These are phyloP conservation scores for Aspergillus baeticus DNA, from an alignment of 495 filamentous ascomycete species.

Conservation along the genomic window DNA sequence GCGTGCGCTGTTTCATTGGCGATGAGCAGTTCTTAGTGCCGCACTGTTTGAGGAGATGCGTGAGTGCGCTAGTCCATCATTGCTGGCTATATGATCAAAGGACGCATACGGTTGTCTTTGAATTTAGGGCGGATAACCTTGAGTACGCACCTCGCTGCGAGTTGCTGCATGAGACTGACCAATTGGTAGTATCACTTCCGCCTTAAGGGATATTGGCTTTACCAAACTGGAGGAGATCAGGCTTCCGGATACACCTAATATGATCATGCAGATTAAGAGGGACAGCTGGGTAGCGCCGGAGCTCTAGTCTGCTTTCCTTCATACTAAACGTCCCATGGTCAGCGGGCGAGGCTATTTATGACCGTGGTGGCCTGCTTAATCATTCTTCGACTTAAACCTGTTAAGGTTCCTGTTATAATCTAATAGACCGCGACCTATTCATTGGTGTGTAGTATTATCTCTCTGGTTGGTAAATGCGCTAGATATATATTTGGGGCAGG, in stretches of 20 bases:
- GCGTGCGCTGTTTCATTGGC: not conserved
- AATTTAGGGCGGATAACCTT: not conserved
- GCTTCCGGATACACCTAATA: not conserved
- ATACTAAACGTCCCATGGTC: too few species aligned
- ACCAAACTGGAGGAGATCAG: not conserved
- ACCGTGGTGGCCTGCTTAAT: too few species aligned
- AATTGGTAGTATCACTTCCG: not conserved
- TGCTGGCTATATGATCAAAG: conserved; percentile 1
- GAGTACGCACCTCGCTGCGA: not conserved
- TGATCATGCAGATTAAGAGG: not conserved
- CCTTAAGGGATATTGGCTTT: not conserved
- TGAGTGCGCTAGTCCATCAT: not conserved
- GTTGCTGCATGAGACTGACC: not conserved
- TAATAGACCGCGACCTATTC: not conserved
- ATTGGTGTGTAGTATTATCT: not conserved
- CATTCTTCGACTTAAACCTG: not conserved
- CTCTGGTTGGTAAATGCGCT: not conserved
- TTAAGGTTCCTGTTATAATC: not conserved
- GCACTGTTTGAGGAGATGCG: not conserved
- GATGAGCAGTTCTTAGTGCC: not conserved
- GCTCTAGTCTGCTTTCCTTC: not conserved
- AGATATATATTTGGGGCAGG: too few species aligned
- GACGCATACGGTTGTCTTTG: not conserved
- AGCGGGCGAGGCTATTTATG: too few species aligned
- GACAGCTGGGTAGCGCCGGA: not conserved